These are phyloP conservation scores for Heliamphora exappendiculata DNA, from an alignment of 148 eudicot genomes.

Conservation along the genomic window DNA sequence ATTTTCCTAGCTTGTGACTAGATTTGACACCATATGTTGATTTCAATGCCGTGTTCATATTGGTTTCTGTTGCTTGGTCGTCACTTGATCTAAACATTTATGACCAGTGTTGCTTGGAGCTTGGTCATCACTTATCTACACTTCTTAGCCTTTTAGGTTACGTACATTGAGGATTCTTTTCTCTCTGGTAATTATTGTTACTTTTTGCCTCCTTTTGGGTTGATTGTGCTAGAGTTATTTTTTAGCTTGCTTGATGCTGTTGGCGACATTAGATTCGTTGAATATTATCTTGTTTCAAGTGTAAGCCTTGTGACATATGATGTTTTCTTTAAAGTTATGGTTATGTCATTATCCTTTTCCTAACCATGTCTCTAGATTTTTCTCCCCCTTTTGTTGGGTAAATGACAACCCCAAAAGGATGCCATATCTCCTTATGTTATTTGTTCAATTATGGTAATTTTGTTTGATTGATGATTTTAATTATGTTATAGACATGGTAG, in stretches of 20 bases:
- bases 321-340: not conserved
- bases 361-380: not conserved
- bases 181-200: not conserved
- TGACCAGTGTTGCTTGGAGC: too few relatives aligned
- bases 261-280: not conserved
- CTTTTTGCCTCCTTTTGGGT: conserved; percentile 9
- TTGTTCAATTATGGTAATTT: not conserved
- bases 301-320: conserved; percentile 1
- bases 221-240: conserved; percentile 5
- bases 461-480: not conserved
- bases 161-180: not conserved
- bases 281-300: conserved; percentile 2
- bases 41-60: too few relatives aligned
- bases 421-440: not conserved
- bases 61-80: too few relatives aligned
- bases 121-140: too few relatives aligned
- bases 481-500: not conserved
- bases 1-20: not conserved
- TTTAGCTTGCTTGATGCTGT: conserved; percentile 4
- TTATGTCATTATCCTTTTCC: not conserved
- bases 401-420: too few relatives aligned
- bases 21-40: too few relatives aligned
- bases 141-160: not conserved
- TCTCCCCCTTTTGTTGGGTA: not conserved
- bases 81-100: not conserved